phyloP scores from a whole-genome alignment of 768 basidiomycete genomes.

The Amanita inopinata region DNA sequence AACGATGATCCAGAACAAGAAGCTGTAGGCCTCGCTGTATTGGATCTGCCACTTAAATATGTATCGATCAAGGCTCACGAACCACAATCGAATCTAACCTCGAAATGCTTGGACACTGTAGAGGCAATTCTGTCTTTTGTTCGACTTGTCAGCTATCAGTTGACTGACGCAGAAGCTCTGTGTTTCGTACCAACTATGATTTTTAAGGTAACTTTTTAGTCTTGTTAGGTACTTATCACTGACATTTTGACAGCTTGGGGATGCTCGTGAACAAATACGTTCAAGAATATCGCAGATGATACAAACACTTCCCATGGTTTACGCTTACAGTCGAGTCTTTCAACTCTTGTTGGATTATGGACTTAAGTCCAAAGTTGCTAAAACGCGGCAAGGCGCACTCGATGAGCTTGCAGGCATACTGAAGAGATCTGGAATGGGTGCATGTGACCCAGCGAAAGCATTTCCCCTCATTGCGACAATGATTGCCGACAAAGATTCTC shows the following conservation, averaged over 20 bases:
- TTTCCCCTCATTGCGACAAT: constrained; percentile 68
- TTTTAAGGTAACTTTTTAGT: constrained; percentile 52
- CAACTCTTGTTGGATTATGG: constrained; percentile 84
- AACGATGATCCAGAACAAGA: constrained; percentile 49
- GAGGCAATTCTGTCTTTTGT: constrained; percentile 73
- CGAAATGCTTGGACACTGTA: constrained; percentile 82
- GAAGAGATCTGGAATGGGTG: constrained; percentile 72
- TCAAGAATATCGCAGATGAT: constrained; percentile 76
- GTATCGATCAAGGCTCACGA: constrained; percentile 84
- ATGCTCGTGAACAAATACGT: constrained; percentile 78
- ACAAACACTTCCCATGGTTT: constrained; percentile 78
- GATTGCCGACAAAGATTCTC: constrained; percentile 84
- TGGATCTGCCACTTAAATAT: constrained; percentile 91
- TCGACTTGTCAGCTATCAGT: constrained; percentile 59
- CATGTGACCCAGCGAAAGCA: constrained; percentile 74
- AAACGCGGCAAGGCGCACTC: constrained; percentile 79
- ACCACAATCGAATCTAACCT: constrained; percentile 80
- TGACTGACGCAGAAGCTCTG: constrained; percentile 78
- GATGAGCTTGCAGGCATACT: constrained; percentile 75
- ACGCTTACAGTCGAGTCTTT: constrained; percentile 89
- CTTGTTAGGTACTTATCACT: background rate
- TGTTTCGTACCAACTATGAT: constrained; percentile 87
- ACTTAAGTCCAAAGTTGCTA: constrained; percentile 81
- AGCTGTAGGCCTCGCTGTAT: constrained; percentile 69
- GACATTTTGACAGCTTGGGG: constrained; percentile 62